Conservation (phyloP, 805 yeast genomes). For the Metschnikowia peoriensis region DNA sequence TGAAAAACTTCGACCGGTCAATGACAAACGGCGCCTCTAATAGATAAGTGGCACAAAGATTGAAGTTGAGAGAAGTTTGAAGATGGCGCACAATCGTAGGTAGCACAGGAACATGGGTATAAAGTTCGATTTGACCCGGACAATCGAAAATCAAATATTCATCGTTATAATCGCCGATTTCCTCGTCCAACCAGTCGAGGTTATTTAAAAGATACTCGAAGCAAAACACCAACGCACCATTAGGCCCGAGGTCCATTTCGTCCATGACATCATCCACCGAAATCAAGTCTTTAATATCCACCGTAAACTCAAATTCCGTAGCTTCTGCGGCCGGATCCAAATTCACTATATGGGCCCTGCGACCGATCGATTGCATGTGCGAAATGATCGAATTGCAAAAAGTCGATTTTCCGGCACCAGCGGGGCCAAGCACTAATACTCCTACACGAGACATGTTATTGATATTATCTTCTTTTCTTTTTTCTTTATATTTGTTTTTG, state of each 20-base stretch:
- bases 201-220: slow-evolving; percentile 88
- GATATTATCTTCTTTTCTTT: not conserved
- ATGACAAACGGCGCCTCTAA: slow-evolving; percentile 92
- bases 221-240: slow-evolving; percentile 91
- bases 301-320: slow-evolving; percentile 83
- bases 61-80: slow-evolving; percentile 74
- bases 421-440: slow-evolving; percentile 91
- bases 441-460: slow-evolving; percentile 86
- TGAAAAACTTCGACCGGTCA: slow-evolving; percentile 87
- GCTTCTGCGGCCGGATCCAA: slow-evolving; percentile 98
- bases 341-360: slow-evolving; percentile 92
- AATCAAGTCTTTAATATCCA: slow-evolving; percentile 87
- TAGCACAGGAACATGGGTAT: slow-evolving; percentile 90
- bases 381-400: slow-evolving; percentile 86
- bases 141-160: slow-evolving; percentile 94
- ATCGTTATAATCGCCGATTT: slow-evolving; percentile 92
- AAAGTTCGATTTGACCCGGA: slow-evolving; percentile 95
- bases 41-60: slow-evolving; percentile 87
- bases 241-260: slow-evolving; percentile 89
- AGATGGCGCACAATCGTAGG: slow-evolving; percentile 88
- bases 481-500: not conserved
- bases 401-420: slow-evolving; percentile 94
- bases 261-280: slow-evolving; percentile 94
- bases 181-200: slow-evolving; percentile 96
- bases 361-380: slow-evolving; percentile 85